A percentile compares a stretch with the other conserved stretches of the same genome.
These are phyloP conservation scores for Fusarium mundagurra DNA, from an alignment of 2,329 filamentous ascomycete species.

Conservation along the genomic window DNA sequence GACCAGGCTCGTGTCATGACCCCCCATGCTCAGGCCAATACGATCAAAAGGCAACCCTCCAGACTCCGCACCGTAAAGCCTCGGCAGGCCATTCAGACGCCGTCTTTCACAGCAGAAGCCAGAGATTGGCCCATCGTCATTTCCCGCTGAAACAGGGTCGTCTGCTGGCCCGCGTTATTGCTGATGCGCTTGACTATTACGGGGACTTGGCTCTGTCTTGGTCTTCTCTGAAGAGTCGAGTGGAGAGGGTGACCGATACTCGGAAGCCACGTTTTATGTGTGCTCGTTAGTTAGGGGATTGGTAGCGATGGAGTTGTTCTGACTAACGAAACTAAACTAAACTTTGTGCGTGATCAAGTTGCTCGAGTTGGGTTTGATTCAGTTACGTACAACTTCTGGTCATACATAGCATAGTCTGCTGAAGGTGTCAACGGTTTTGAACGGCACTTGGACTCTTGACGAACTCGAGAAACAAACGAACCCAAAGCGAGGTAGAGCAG, in stretches of 20 bases:
- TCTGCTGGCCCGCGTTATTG: constrained; percentile 38
- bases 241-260: background rate
- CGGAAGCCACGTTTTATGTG: constrained; percentile 2
- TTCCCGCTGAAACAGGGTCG: constrained; percentile 45
- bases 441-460: background rate
- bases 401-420: background rate
- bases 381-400: background rate
- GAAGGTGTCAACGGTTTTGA: background rate
- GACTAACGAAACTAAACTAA: constrained; percentile 9
- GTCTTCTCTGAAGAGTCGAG: background rate
- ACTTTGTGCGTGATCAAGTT: constrained; percentile 2
- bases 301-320: constrained; percentile 11
- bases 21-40: constrained; percentile 27
- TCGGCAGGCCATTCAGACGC: constrained; percentile 34
- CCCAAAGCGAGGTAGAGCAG: background rate
- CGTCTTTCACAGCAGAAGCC: constrained; percentile 18
- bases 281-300: constrained; percentile 11
- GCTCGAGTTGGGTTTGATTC: constrained; percentile 6
- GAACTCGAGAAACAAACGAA: background rate
- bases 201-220: constrained; percentile 4
- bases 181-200: constrained; percentile 22
- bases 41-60: constrained; percentile 7
- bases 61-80: constrained; percentile 33
- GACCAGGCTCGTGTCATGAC: constrained; percentile 38
- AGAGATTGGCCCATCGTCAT: constrained; percentile 44